These are phyloP conservation scores for Hymenochaete sp. DNA, from an alignment of 1,284 basidiomycete species.

Conservation along the genomic window DNA sequence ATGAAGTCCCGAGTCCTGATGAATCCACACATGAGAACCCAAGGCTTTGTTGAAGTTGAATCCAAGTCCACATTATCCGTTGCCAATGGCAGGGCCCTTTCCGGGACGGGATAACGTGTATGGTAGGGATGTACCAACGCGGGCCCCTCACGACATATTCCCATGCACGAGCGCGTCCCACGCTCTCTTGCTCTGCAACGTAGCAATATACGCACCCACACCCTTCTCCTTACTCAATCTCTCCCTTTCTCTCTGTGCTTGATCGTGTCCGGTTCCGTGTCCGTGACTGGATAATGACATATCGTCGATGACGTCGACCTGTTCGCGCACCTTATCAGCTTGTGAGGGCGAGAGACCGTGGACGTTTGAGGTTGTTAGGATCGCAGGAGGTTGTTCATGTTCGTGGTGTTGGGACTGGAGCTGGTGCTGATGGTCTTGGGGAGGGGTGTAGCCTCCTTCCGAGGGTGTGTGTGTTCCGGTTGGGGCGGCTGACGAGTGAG, in stretches of 20 bases:
- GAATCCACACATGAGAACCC: no score
- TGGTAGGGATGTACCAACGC: neutral
- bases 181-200: constrained; percentile 39
- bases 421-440: no score
- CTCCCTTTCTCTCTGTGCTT: neutral
- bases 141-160: constrained; percentile 16
- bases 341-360: constrained; percentile 5
- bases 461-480: no score
- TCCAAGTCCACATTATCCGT: no score
- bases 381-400: constrained; percentile 4
- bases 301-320: neutral
- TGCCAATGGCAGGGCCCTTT: no score
- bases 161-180: constrained; percentile 43
- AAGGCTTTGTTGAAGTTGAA: no score
- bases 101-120: no score
- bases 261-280: neutral
- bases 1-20: no score
- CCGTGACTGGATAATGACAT: no score
- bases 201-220: constrained; percentile 36
- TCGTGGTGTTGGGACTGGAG: neutral
- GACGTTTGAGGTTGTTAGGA: constrained; percentile 15
- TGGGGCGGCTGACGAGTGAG: no score
- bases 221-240: neutral
- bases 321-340: neutral
- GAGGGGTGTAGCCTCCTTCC: no score